These are phyloP conservation scores for Colletotrichum higginsianum DNA, from an alignment of 2,329 filamentous ascomycete species.

Conservation along the genomic window DNA sequence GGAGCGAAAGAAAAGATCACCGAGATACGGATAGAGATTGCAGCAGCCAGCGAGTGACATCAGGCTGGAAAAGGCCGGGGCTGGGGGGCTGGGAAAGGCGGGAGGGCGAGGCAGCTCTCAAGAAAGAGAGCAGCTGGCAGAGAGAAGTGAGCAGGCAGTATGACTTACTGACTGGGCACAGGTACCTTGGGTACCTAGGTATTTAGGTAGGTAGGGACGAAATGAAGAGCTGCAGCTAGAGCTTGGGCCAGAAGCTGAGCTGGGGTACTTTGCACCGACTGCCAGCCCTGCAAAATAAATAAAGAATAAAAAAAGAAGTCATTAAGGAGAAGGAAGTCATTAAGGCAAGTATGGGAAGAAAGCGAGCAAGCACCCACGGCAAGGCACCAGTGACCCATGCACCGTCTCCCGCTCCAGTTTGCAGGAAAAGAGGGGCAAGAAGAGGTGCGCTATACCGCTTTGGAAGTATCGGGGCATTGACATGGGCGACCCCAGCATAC, in stretches of 20 bases:
- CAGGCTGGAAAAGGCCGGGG: conserved; percentile 23
- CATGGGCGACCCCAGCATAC: background rate
- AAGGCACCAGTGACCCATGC: background rate
- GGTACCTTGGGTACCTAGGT: background rate
- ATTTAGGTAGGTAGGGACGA: no score
- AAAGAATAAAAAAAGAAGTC: background rate
- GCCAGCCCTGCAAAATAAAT: background rate
- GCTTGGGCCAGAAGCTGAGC: conserved; percentile 16
- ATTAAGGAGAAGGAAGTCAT: background rate
- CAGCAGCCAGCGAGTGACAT: conserved; percentile 36
- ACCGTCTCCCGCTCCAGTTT: conserved; percentile 28
- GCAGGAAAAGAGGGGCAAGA: conserved; percentile 22
- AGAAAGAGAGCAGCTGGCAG: background rate
- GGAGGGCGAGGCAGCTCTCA: background rate
- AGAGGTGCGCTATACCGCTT: conserved; percentile 27
- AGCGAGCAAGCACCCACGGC: conserved; percentile 3
- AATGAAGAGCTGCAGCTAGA: conserved; percentile 9
- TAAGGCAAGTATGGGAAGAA: background rate
- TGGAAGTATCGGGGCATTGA: conserved; percentile 7
- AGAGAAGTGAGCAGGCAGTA: background rate
- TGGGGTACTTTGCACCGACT: conserved; percentile 12
- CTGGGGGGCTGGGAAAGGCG: conserved; percentile 16
- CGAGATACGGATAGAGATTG: conserved; percentile 5
- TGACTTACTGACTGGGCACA: background rate
- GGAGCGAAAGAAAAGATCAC: conserved; percentile 15